Evolutionary conservation across 495 filamentous ascomycete species (phyloP).

Genomic region (Cudoniella acicularis): DNA sequence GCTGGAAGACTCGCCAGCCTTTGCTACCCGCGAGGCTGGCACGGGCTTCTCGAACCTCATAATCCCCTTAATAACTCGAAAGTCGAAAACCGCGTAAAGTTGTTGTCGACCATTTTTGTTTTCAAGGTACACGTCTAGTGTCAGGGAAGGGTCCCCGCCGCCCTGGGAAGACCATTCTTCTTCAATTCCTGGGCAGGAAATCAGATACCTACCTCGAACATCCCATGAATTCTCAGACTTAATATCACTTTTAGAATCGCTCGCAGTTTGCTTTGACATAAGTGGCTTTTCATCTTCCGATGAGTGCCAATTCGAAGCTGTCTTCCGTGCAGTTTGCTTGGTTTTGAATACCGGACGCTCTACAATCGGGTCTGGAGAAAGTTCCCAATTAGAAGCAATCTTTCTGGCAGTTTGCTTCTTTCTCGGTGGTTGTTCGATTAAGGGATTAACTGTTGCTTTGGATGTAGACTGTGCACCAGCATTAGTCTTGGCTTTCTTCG

Average conservation of each 20-base stretch:
- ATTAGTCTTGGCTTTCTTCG: not conserved
- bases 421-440: too few species aligned
- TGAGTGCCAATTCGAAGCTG: not conserved
- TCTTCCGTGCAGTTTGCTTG: not conserved
- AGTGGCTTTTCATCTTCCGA: not conserved
- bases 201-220: conserved; percentile 5
- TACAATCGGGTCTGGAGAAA: not conserved
- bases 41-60: conserved; percentile 14
- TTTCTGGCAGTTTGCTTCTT: conserved; percentile 9
- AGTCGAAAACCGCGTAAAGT: conserved; percentile 1
- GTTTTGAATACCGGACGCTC: not conserved
- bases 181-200: conserved; percentile 1
- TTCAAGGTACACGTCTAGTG: conserved; percentile 1
- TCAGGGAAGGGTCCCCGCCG: too few species aligned
- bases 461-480: not conserved
- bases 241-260: not conserved
- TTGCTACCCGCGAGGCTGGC: not conserved
- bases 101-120: not conserved
- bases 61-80: conserved; percentile 6
- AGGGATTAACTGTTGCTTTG: too few species aligned
- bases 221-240: not conserved
- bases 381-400: not conserved
- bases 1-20: not conserved
- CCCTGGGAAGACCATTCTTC: too few species aligned
- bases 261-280: not conserved